Evolutionary conservation across 768 basidiomycete species (phyloP).

Genomic region (Tulasnella sp.): DNA sequence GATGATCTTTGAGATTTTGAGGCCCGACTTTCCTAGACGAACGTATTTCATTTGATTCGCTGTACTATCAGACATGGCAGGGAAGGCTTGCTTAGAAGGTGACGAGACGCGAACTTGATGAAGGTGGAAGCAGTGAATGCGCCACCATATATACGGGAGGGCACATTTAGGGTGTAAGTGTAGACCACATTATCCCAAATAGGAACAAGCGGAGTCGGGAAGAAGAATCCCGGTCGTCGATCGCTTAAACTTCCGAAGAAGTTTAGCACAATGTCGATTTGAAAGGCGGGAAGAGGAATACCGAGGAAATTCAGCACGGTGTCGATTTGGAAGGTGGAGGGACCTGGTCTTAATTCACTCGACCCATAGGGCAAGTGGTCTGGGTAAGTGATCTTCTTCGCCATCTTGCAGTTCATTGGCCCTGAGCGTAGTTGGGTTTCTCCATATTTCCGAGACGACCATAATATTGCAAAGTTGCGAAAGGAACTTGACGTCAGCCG

Average conservation of each 20-base stretch:
- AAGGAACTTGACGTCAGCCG: neutral
- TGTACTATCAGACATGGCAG: neutral
- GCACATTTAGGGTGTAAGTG: too few species aligned
- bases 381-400: neutral
- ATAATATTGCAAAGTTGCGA: too few species aligned
- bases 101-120: neutral
- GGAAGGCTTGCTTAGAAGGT: neutral
- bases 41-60: neutral
- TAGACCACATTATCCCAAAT: too few species aligned
- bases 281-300: neutral
- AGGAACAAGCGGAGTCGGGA: too few species aligned
- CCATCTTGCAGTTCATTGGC: neutral
- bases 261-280: too few species aligned
- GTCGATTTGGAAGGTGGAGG: neutral
- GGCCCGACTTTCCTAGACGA: constrained; percentile 1
- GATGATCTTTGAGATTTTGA: neutral
- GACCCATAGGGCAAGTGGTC: neutral
- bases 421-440: neutral
- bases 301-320: neutral
- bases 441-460: neutral
- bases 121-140: too few species aligned
- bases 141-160: too few species aligned
- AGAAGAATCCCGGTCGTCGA: too few species aligned
- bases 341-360: neutral
- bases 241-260: too few species aligned